Evolutionary conservation across 495 filamentous ascomycete species (phyloP).

Genomic region (Aspergillus panamensis): DNA sequence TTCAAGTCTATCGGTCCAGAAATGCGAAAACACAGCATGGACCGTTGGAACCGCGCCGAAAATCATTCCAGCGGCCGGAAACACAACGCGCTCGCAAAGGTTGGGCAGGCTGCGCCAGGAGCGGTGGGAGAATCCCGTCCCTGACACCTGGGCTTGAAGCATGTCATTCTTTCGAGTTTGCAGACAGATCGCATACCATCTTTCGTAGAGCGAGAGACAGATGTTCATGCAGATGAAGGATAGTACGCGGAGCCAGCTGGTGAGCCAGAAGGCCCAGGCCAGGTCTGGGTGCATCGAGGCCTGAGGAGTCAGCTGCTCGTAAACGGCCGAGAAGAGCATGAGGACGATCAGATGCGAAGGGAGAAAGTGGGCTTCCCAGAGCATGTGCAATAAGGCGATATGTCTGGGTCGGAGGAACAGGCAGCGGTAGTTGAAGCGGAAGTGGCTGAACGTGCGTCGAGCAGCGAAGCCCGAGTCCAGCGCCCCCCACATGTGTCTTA

Average conservation of each 20-base stretch:
- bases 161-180: slow-evolving; percentile 57
- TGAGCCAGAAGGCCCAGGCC: slow-evolving; percentile 51
- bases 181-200: slow-evolving; percentile 57
- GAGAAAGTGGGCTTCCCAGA: slow-evolving; percentile 69
- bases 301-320: slow-evolving; percentile 46
- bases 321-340: slow-evolving; percentile 56
- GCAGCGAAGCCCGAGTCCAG: slow-evolving; percentile 61
- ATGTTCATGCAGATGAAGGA: slow-evolving; percentile 58
- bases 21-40: slow-evolving; percentile 61
- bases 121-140: slow-evolving; percentile 56
- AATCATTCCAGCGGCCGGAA: slow-evolving; percentile 57
- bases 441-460: slow-evolving; percentile 26
- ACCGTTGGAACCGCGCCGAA: slow-evolving; percentile 60
- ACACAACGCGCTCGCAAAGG: slow-evolving; percentile 53
- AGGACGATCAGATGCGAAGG: slow-evolving; percentile 59
- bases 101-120: slow-evolving; percentile 45
- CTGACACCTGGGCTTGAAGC: slow-evolving; percentile 56
- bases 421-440: slow-evolving; percentile 26
- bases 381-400: slow-evolving; percentile 50
- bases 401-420: slow-evolving; percentile 30
- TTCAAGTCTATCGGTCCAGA: slow-evolving; percentile 62
- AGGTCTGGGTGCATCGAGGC: slow-evolving; percentile 47
- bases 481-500: slow-evolving; percentile 71
- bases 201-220: slow-evolving; percentile 59
- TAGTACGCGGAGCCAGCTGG: slow-evolving; percentile 52